These are phyloP conservation scores for Penicillium tannophilum DNA, from an alignment of 495 filamentous ascomycete genomes.

Conservation along the genomic window DNA sequence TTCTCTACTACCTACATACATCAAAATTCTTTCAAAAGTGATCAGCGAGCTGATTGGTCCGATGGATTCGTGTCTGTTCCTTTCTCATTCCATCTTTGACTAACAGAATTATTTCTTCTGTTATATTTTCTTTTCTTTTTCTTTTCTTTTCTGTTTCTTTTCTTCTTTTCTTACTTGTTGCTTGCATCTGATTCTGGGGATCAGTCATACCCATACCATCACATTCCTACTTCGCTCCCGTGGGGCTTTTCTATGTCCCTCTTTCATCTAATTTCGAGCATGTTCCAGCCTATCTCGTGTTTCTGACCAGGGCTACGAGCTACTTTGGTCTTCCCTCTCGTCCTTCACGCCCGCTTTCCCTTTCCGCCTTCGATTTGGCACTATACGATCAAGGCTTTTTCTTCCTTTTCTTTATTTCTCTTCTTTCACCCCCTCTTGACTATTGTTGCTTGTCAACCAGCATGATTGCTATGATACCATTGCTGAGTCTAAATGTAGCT, in stretches of 20 bases:
- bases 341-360: conserved; percentile 8
- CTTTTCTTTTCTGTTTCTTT: conserved; percentile 11
- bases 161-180: conserved; percentile 10
- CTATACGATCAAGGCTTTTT: conserved; percentile 11
- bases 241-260: conserved; percentile 12
- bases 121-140: conserved; percentile 12
- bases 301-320: conserved; percentile 28
- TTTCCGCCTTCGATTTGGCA: conserved; percentile 13
- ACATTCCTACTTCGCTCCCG: conserved; percentile 13
- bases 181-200: conserved; percentile 33
- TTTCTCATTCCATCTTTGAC: conserved; percentile 12
- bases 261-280: conserved; percentile 17
- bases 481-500: conserved; percentile 33
- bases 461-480: conserved; percentile 46
- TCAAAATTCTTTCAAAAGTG: conserved; percentile 32
- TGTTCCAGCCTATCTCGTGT: conserved; percentile 9
- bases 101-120: not conserved
- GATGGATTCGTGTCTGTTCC: conserved; percentile 21
- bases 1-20: conserved; percentile 15
- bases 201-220: conserved; percentile 31
- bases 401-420: conserved; percentile 19
- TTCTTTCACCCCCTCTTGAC: conserved; percentile 18
- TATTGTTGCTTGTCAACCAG: conserved; percentile 29
- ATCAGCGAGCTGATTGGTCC: conserved; percentile 26
- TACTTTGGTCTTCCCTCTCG: conserved; percentile 26